Evolutionary conservation across 768 basidiomycete genomes (phyloP), one percentile per base, ranked within the genome.

Genomic region (Serendipita vermifera): DNA sequence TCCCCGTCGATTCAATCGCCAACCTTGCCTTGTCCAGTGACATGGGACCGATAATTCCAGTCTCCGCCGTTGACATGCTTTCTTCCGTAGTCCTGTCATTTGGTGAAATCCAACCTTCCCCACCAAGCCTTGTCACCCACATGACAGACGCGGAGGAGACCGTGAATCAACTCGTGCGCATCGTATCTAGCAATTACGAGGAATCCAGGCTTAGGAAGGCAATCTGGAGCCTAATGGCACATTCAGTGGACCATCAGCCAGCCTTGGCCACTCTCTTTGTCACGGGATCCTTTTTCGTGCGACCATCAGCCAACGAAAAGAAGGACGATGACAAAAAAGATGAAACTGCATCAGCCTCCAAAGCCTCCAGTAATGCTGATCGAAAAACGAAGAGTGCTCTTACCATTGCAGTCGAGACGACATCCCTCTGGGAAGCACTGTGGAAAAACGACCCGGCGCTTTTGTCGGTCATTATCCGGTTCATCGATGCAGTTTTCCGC

Each of bases 211-310:
- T 88, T 31, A 81, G 85, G 17, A 82, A 77, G 51, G 77, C 84
- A 0, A 79, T 87, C 3, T 97, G 93, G 92, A 78, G 77, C 59
- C 84, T 94, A 60, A 81, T 94, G 35, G 71, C 85, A 0, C 73
- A 87, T 15, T 83, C 87, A 1, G 80, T 93, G 13, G 82, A 87
- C 62, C 84, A 83, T 59, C 90, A 92, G 64, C 90, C 93, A 0
- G 89, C 92, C 0, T 72, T 94, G 3, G 82, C 85, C 2, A 75
- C 80, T 55, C 72, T 96, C 26, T 82, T 92, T 58, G 82, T 92
- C 31, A 76, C 80, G 0, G 90, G 89, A 2, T 76, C 79, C 38
- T 83, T 87, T 61, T 76, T 75, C 48, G 68, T 75, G 3, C 76
- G 79, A 2, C 32, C 53, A 24, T 77, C 74, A 62, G 73, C 70